Evolutionary conservation across 2,329 filamentous ascomycete species (phyloP).

Genomic region (Stachybotrys elegans): DNA sequence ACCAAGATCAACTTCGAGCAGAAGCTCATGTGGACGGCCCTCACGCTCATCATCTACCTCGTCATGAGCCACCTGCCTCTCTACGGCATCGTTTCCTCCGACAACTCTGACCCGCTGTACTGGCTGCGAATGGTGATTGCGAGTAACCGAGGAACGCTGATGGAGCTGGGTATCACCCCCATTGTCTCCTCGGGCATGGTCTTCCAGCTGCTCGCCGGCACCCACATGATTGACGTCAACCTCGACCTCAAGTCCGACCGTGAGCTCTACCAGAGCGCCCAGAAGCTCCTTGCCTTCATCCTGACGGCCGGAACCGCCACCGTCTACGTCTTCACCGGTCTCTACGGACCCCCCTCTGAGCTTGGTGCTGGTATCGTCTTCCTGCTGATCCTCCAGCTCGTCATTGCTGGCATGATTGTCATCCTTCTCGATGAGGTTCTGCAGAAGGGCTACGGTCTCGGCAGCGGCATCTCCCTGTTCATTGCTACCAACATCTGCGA

Average conservation of each 20-base stretch:
- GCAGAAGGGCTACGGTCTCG: conserved; percentile 98
- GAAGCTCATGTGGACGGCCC: conserved; percentile 91
- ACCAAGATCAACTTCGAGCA: conserved; percentile 99
- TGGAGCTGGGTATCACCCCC: conserved; percentile 95
- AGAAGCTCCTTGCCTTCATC: conserved; percentile 98
- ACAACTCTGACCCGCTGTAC: conserved; percentile 97
- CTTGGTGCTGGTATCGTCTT: conserved; percentile 98
- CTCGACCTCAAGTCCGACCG: conserved; percentile 99
- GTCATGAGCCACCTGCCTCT: conserved; percentile 99
- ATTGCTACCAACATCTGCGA: conserved; percentile 99
- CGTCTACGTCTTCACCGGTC: conserved; percentile 96
- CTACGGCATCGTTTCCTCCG: conserved; percentile 98
- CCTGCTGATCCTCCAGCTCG: conserved; percentile 94
- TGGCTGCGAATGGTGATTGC: conserved; percentile 99
- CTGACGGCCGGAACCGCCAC: conserved; percentile 96
- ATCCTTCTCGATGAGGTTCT: conserved; percentile 98
- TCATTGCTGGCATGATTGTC: conserved; percentile 96
- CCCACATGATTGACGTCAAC: conserved; percentile 99
- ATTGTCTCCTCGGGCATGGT: conserved; percentile 99
- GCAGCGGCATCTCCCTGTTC: conserved; percentile 98
- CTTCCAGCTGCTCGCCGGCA: conserved; percentile 98
- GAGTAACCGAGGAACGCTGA: conserved; percentile 93
- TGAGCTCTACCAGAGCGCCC: conserved; percentile 98
- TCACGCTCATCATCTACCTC: conserved; percentile 96
- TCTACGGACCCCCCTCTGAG: conserved; percentile 94